Evolutionary conservation across 768 basidiomycete species (phyloP).

Genomic region (Ramaria rubella): DNA sequence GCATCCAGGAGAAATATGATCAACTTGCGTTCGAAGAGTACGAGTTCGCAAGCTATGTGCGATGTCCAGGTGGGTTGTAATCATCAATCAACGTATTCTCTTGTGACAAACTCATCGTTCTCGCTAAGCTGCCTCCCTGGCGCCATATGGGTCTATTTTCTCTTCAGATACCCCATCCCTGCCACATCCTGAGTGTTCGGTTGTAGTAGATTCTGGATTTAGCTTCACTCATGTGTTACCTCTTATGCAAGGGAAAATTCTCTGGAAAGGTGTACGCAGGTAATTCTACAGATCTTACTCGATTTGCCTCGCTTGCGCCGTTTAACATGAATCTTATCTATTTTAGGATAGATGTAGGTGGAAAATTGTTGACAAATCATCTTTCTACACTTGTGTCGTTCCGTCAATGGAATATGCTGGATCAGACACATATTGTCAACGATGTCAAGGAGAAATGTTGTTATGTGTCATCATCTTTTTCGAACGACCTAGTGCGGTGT

Average conservation of each 20-base stretch:
- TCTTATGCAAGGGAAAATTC: slow-evolving; percentile 61
- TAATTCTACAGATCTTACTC: too few species aligned
- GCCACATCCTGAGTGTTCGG: slow-evolving; percentile 65
- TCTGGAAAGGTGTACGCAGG: slow-evolving; percentile 83
- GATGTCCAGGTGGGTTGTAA: slow-evolving; percentile 75
- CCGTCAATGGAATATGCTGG: slow-evolving; percentile 98
- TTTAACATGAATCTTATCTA: too few species aligned
- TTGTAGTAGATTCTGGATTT: slow-evolving; percentile 88
- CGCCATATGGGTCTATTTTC: slow-evolving; percentile 73
- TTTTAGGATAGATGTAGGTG: slow-evolving; percentile 87
- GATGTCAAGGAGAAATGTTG: slow-evolving; percentile 87
- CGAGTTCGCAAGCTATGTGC: slow-evolving; percentile 77
- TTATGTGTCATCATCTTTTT: slow-evolving; percentile 69
- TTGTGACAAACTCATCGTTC: neutral
- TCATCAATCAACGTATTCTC: slow-evolving; percentile 10
- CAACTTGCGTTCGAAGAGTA: slow-evolving; percentile 97
- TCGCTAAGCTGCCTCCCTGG: slow-evolving; percentile 63
- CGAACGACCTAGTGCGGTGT: slow-evolving; percentile 66
- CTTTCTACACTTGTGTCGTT: slow-evolving; percentile 91
- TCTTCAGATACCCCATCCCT: slow-evolving; percentile 29
- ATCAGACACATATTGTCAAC: slow-evolving; percentile 91
- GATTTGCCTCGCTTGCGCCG: slow-evolving; percentile 5
- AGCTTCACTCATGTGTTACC: slow-evolving; percentile 93
- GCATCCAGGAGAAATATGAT: slow-evolving; percentile 88
- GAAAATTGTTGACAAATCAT: slow-evolving; percentile 92